These are phyloP conservation scores for Citrus glauca DNA, from an alignment of 345 rosid species.

Conservation along the genomic window DNA sequence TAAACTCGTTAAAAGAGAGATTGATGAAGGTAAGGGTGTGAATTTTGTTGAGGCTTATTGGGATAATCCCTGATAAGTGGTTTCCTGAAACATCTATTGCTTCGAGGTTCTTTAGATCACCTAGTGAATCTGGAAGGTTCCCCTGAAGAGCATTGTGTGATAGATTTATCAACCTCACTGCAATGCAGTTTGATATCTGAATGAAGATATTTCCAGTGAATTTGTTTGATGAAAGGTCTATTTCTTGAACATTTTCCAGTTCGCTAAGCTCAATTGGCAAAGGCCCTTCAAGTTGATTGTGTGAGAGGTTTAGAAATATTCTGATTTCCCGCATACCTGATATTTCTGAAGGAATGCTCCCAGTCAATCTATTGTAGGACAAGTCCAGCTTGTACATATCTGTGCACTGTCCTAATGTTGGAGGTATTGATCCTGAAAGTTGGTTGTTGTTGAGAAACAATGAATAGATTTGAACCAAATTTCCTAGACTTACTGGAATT, in stretches of 20 bases:
- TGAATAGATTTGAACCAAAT: slow-evolving; percentile 19
- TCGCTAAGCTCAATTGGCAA: slow-evolving; percentile 55
- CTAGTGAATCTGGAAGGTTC: slow-evolving; percentile 41
- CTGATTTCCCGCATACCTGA: slow-evolving; percentile 32
- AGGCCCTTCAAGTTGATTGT: slow-evolving; percentile 42
- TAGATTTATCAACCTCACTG: slow-evolving; percentile 31
- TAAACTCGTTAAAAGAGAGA: slow-evolving; percentile 46
- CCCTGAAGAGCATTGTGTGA: slow-evolving; percentile 44
- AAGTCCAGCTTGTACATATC: slow-evolving; percentile 39
- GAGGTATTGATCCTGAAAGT: slow-evolving; percentile 47
- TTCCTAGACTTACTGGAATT: slow-evolving; percentile 39
- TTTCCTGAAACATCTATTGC: slow-evolving; percentile 45
- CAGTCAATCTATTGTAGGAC: slow-evolving; percentile 44
- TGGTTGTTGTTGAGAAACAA: slow-evolving; percentile 48
- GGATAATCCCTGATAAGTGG: slow-evolving; percentile 40
- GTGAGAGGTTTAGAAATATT: slow-evolving; percentile 41
- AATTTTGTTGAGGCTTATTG: slow-evolving; percentile 35
- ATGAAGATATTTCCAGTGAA: slow-evolving; percentile 38
- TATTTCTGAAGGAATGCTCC: slow-evolving; percentile 40
- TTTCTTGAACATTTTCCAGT: slow-evolving; percentile 47
- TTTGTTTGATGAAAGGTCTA: slow-evolving; percentile 50
- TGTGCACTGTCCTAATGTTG: slow-evolving; percentile 31
- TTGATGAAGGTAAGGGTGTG: slow-evolving; percentile 38
- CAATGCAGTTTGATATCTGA: slow-evolving; percentile 45
- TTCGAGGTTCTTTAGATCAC: slow-evolving; percentile 40